phyloP scores from a whole-genome alignment of 805 yeast genomes.

The Sungouiozyma intestinalis region DNA sequence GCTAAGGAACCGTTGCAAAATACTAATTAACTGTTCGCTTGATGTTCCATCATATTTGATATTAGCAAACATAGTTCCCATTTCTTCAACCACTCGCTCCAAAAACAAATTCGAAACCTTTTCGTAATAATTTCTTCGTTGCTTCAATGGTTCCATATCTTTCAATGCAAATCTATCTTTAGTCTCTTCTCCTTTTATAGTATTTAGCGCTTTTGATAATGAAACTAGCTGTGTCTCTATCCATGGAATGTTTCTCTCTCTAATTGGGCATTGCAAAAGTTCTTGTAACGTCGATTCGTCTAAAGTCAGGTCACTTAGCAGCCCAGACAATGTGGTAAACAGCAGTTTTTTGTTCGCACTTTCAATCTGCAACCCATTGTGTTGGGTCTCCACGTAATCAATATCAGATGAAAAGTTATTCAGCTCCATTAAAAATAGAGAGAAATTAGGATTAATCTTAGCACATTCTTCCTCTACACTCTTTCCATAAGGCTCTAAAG shows the following conservation, averaged over 20 bases:
- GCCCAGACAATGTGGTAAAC: conserved; percentile 56
- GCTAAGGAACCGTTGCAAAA: conserved; percentile 33
- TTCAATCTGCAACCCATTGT: conserved; percentile 74
- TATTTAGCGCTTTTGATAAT: conserved; percentile 53
- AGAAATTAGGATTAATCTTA: conserved; percentile 42
- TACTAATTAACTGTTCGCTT: conserved; percentile 22
- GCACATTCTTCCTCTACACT: conserved; percentile 44
- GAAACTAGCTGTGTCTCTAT: conserved; percentile 48
- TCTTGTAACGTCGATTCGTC: conserved; percentile 42
- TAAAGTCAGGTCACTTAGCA: conserved; percentile 60
- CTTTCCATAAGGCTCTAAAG: conserved; percentile 34
- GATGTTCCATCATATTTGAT: conserved; percentile 26
- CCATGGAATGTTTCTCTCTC: conserved; percentile 34
- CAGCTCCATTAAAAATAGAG: conserved; percentile 49
- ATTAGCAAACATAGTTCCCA: conserved; percentile 34
- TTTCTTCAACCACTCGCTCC: conserved; percentile 34
- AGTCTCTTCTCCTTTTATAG: conserved; percentile 43
- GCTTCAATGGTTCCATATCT: conserved; percentile 61
- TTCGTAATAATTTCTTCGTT: conserved; percentile 53
- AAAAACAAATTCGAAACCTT: conserved; percentile 42
- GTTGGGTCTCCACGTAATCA: conserved; percentile 57
- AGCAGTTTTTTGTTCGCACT: conserved; percentile 72
- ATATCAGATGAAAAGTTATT: conserved; percentile 59
- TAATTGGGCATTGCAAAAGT: conserved; percentile 39
- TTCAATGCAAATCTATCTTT: conserved; percentile 39